Base-by-base conservation (phyloP, 768 basidiomycete genomes). In the Rhodotorula graminis region DNA sequence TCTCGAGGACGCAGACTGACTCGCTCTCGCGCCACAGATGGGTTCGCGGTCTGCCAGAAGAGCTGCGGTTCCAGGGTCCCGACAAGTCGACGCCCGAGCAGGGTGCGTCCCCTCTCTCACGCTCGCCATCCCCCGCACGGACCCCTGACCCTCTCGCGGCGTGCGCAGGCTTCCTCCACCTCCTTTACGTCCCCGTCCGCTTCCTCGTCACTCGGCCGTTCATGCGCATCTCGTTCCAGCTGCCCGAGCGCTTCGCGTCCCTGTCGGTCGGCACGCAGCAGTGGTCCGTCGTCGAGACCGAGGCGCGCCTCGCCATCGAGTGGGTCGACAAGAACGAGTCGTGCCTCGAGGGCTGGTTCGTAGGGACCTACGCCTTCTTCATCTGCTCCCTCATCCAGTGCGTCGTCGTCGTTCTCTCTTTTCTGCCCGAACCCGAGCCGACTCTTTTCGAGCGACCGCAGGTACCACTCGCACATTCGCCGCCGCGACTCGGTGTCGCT, bases 201-300 rank as follows among this genome's bases (percentile, higher is more conserved):
- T 96, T 98, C 88, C 90, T 98, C 81, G 94, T 96, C 82, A 96
- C 92, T 88, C 89, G 95, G 62, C 93, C 96, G 46, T 98, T 97
- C 84, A 94, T 97, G 92, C 87, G 95, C 64, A 92, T 97, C 81
- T 93, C 91, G 69, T 98, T 96, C 82, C 85, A 88, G 29, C 90
- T 91, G 79, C 93, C 95, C 16, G 87, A 87, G 19, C 93, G 73
- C 27, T 77, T 79, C 68, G 70, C 78, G 40, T 61, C 61, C 58
- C 73, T 81, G 57, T 70, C 73, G 25, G 73, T 77, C 72, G 77
- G 76, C 5, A 70, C 73, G 58, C 75, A 75, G 55, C 67, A 67
- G 18, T 78, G 76, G 77, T 71, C 60, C 18, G 33, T 60, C 44
- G 69, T 79, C 59, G 73, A 75, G 49, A 25, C 31, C 37, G 64